Base-by-base conservation (phyloP, 306 rosid genomes). In the Rosa multiflora region DNA sequence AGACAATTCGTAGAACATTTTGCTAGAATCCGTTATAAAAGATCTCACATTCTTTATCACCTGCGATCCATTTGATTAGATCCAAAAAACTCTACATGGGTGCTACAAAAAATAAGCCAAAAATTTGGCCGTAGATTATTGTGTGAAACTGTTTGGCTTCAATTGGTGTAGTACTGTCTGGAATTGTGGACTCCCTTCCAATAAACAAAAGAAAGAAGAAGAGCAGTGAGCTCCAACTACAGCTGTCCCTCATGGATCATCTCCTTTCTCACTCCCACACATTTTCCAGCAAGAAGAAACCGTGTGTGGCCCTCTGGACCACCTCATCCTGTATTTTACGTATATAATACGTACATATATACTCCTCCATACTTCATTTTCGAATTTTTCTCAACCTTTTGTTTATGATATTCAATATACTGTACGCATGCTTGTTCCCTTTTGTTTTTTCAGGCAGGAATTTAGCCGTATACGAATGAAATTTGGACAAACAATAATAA, bases 261-360 rank as follows among this genome's bases (percentile, higher is more conserved):
- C 86, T 86, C 74, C 78, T 79, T 75, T 37, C 78, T 13, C 66
- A 46, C 12, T 73, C 79, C 74, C 86, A 78, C 83, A 67, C 91
- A 80, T 86, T 75, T 70, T 84, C 85, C 85, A 89, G 87, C 77
- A 82, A 47, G 67, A 79, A 37, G 35, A 29, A 76, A 82, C 78
- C 70, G 81, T 72, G 89, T 82, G 80, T 52, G 79, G 82, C 62
- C 40, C 71, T 76, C 86, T 85, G 98, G 99, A 95, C 98, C 99
- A 92, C 97, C 91, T 86, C 91, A 91, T 89, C 93, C 91, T 87
- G 81, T 79, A 67, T 67, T 40, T 40, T 39, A 39, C 26, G 71
- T 37, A 39, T 67, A 29, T 46, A 17, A 20, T 47, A 14, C n/a
- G 21, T 75, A 61, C 46, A 70, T 11, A 64, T 18, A 67, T 66